Conservation (phyloP, 805 yeast genomes). For the Sungouiozyma intestinalis region DNA sequence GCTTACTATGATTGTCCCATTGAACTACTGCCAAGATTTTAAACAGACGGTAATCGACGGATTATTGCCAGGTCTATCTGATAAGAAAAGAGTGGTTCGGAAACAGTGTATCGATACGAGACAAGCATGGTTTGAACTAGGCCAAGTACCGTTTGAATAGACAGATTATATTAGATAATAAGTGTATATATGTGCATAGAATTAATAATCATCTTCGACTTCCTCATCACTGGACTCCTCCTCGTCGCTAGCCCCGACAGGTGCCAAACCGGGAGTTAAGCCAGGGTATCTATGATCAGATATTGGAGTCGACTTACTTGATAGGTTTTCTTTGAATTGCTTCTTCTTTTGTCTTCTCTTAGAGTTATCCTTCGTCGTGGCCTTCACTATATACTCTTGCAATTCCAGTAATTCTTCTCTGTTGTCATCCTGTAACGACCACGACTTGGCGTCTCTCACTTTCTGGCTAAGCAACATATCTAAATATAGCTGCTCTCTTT, state of each 20-base stretch:
- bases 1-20: conserved; percentile 32
- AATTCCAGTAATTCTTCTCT: conserved; percentile 34
- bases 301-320: conserved; percentile 7
- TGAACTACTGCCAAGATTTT: conserved; percentile 40
- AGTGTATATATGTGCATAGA: neutral
- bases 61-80: conserved; percentile 52
- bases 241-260: conserved; percentile 57
- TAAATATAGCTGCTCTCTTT: conserved; percentile 28
- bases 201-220: conserved; percentile 4
- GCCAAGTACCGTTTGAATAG: conserved; percentile 30
- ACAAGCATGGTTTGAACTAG: conserved; percentile 57
- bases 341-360: conserved; percentile 18
- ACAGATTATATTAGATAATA: neutral
- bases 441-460: conserved; percentile 30
- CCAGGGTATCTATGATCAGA: conserved; percentile 39
- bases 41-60: conserved; percentile 38
- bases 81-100: conserved; percentile 63
- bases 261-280: conserved; percentile 78
- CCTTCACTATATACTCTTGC: conserved; percentile 34
- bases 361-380: conserved; percentile 32
- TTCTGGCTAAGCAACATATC: conserved; percentile 31
- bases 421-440: conserved; percentile 31
- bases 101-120: conserved; percentile 70
- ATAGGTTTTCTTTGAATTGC: conserved; percentile 23
- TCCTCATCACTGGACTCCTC: conserved; percentile 31